phyloP scores from a whole-genome alignment of 2,329 filamentous ascomycete genomes.

The Fusarium sp. region DNA sequence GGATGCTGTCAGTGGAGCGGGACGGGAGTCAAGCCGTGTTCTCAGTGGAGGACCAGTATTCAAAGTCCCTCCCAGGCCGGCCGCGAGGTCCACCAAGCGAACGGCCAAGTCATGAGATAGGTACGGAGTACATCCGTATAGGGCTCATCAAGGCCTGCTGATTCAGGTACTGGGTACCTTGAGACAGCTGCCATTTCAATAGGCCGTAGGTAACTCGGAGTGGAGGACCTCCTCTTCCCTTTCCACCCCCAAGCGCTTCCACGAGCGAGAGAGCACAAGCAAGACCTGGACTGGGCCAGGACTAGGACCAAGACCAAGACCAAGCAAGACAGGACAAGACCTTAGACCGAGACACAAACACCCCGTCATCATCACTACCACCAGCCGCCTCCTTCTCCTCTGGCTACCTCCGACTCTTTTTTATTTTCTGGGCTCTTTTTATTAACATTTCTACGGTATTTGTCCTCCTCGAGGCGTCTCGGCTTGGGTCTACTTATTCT shows the following conservation, averaged over 20 bases:
- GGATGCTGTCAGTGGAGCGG: conserved; percentile 37
- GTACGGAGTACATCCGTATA: conserved; percentile 24
- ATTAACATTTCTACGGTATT: conserved; percentile 2
- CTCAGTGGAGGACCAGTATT: conserved; percentile 32
- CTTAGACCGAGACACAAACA: conserved; percentile 33
- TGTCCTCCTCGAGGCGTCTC: conserved; percentile 13
- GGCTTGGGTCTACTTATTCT: conserved; percentile 24
- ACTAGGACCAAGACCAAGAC: conserved; percentile 14
- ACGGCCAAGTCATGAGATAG: conserved; percentile 15
- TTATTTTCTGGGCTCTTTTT: conserved; percentile 14
- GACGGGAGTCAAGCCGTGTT: conserved; percentile 26
- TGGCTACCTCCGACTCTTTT: conserved; percentile 16
- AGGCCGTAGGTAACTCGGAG: conserved; percentile 8
- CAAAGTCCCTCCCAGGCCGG: conserved; percentile 24
- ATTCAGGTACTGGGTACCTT: conserved; percentile 19
- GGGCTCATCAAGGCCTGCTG: neutral
- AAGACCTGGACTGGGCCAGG: conserved; percentile 6
- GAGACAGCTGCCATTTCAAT: conserved; percentile 4
- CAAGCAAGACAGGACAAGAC: conserved; percentile 13
- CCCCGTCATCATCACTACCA: conserved; percentile 34
- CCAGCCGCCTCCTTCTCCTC: conserved; percentile 22
- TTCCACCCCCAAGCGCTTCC: conserved; percentile 35
- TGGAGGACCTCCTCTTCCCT: conserved; percentile 38
- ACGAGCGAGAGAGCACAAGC: conserved; percentile 15
- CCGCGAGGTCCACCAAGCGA: conserved; percentile 28